Evolutionary conservation across 805 yeast species (phyloP), one percentile per base, ranked within the genome.

Genomic region (Candida caryicola): DNA sequence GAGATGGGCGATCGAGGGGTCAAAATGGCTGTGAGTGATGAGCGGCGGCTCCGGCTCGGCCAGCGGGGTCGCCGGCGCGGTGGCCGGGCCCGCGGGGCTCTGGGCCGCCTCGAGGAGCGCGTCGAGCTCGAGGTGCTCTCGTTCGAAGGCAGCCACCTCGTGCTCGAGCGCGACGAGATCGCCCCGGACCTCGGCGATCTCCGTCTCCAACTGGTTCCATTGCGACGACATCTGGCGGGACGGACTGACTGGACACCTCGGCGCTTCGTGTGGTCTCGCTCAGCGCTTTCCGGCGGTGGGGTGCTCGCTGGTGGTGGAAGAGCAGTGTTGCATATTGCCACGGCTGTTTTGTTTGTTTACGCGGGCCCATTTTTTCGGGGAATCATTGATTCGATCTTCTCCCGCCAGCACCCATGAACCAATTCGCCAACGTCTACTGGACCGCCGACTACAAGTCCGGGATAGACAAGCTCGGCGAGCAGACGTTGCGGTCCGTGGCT

Each of bases 381-480:
- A 21, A 21, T 21, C 10, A 10, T n/a, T 18, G 32, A 29, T 27
- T 29, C 32, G 17, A 16, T 39, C 29, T 9, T 39, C 39, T 23
- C 13, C 25, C 32, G 10, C 10, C 10, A 21, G 9, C 25, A 7
- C 21, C 29, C 33, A 43, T 37, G 40, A 23, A 30, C 37, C 27
- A 32, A 32, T 66, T 62, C 44, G 57, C 69, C 36, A 67, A 69
- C 44, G 21, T 51, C 28, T 69, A 62, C 52, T 69, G 74, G 73
- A 60, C 72, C 3, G 46, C 72, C 1, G 74, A 69, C 51, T 66
- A 63, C 36, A 51, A 49, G 23, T 45, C 67, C 3, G 70, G 73
- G 4, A 59, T 69, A 14, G 63, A 59, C 25, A 48, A 43, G 29
- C 45, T 69, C 16, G 45, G 54, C 12, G 37, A 41, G 6, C 73